phyloP scores from a whole-genome alignment of 768 basidiomycete genomes.

The Rhodotorula graminis region DNA sequence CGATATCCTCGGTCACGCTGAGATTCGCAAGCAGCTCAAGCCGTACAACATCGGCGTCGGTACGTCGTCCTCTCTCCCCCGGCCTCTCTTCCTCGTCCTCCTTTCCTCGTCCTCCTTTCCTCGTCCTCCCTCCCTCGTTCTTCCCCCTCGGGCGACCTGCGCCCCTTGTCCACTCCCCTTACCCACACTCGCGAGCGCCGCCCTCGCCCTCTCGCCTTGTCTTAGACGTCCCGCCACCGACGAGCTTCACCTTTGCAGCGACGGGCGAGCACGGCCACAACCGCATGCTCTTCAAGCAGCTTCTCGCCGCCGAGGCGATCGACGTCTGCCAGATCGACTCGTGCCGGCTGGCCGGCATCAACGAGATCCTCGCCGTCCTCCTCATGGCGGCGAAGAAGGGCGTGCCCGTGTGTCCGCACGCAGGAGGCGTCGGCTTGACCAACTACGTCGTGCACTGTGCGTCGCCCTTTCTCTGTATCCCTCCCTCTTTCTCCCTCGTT shows the following conservation, averaged over 20 bases:
- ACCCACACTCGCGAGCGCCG: too few relatives aligned
- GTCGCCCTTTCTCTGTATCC: too few relatives aligned
- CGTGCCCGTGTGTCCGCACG: conserved; percentile 65
- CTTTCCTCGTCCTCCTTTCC: too few relatives aligned
- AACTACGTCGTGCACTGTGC: conserved; percentile 84
- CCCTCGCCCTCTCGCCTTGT: too few relatives aligned
- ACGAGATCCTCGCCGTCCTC: conserved; percentile 82
- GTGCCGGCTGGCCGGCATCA: conserved; percentile 82
- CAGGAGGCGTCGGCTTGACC: conserved; percentile 87
- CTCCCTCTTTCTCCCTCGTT: too few relatives aligned
- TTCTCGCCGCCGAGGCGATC: conserved; percentile 79
- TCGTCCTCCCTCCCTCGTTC: too few relatives aligned
- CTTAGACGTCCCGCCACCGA: too few relatives aligned
- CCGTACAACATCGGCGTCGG: conserved; percentile 73
- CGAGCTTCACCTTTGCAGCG: conserved; percentile 48
- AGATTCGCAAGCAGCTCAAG: conserved; percentile 61
- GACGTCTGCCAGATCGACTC: conserved; percentile 95
- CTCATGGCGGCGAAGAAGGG: conserved; percentile 79
- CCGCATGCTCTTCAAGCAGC: conserved; percentile 90
- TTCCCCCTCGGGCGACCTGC: too few relatives aligned
- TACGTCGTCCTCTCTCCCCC: not conserved
- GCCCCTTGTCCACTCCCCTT: too few relatives aligned
- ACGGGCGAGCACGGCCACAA: conserved; percentile 95
- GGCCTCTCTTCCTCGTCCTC: not conserved
- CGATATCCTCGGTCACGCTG: conserved; percentile 78